Conservation (phyloP, 345 rosid species). For the Erucastrum elatum region DNA sequence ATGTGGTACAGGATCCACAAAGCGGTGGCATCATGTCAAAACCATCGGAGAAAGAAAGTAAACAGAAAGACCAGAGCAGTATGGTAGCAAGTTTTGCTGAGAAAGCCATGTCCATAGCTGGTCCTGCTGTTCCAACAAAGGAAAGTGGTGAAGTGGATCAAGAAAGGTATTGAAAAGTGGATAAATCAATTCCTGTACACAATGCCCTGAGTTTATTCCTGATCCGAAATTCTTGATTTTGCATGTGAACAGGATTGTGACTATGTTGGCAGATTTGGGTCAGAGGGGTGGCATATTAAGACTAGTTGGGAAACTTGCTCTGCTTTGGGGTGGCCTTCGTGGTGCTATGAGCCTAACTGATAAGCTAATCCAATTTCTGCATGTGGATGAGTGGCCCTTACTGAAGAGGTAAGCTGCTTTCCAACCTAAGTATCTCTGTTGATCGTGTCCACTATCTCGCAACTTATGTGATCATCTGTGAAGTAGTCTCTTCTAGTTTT, state of each 20-base stretch:
- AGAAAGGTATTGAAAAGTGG: constrained; percentile 57
- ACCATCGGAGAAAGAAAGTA: constrained; percentile 43
- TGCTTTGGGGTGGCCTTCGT: constrained; percentile 99
- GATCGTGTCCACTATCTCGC: neutral
- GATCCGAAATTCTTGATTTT: constrained; percentile 17
- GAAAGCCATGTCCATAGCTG: constrained; percentile 94
- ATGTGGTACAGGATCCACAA: constrained; percentile 41
- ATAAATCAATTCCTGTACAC: constrained; percentile 9
- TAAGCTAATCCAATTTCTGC: constrained; percentile 74
- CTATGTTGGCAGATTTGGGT: constrained; percentile 81
- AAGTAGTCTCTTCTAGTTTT: neutral
- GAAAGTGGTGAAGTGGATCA: constrained; percentile 93
- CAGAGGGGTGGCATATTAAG: constrained; percentile 89
- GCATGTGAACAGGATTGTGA: constrained; percentile 65
- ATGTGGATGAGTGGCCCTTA: constrained; percentile 72
- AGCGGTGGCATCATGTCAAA: constrained; percentile 37
- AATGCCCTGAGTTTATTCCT: constrained; percentile 14
- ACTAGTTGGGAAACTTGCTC: constrained; percentile 88
- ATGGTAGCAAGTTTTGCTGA: constrained; percentile 82
- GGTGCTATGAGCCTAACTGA: constrained; percentile 94
- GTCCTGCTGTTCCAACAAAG: constrained; percentile 92
- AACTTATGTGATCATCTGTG: neutral
- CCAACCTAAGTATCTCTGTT: constrained; percentile 13
- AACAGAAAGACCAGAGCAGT: constrained; percentile 47
- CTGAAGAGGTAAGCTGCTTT: constrained; percentile 63